These are phyloP conservation scores for Rhizopus stolonifer DNA, from an alignment of 371 early-diverging fungal genomes.

Conservation along the genomic window DNA sequence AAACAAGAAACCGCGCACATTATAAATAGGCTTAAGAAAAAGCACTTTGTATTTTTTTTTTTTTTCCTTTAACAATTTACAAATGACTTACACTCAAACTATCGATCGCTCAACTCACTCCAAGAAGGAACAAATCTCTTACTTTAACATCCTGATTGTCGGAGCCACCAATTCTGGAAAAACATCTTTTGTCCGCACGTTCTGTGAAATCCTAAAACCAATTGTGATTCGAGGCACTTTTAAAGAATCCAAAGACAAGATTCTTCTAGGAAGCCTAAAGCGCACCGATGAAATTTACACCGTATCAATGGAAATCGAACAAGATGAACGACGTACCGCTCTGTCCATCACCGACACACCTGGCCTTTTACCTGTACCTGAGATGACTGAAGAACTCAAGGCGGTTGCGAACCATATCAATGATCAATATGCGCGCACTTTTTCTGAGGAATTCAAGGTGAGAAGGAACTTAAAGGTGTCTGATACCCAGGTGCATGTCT, in stretches of 20 bases:
- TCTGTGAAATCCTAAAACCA: slow-evolving; percentile 56
- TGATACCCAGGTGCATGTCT: slow-evolving; percentile 91
- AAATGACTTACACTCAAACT: slow-evolving; percentile 30
- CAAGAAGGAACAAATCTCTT: slow-evolving; percentile 38
- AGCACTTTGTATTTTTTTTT: neutral
- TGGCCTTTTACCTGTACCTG: slow-evolving; percentile 52
- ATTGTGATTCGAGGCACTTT: slow-evolving; percentile 29
- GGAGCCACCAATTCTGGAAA: slow-evolving; percentile 76
- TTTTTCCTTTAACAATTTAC: neutral
- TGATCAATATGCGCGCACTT: slow-evolving; percentile 69
- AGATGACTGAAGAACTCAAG: slow-evolving; percentile 50
- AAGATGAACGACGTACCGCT: slow-evolving; percentile 72
- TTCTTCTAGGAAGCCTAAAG: slow-evolving; percentile 24
- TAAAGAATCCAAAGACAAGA: slow-evolving; percentile 29
- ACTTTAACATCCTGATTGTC: slow-evolving; percentile 65
- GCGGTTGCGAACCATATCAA: slow-evolving; percentile 65
- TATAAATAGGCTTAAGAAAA: too few species aligned
- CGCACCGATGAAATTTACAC: slow-evolving; percentile 48
- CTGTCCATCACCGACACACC: slow-evolving; percentile 86
- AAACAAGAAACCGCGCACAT: too few species aligned
- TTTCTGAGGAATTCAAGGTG: slow-evolving; percentile 70
- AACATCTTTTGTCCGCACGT: slow-evolving; percentile 77
- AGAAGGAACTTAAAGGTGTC: slow-evolving; percentile 72
- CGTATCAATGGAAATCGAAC: slow-evolving; percentile 70
- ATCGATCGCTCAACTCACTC: slow-evolving; percentile 19